Evolutionary conservation across 2,329 filamentous ascomycete genomes (phyloP).

Genomic region (Aspergillus sp.): DNA sequence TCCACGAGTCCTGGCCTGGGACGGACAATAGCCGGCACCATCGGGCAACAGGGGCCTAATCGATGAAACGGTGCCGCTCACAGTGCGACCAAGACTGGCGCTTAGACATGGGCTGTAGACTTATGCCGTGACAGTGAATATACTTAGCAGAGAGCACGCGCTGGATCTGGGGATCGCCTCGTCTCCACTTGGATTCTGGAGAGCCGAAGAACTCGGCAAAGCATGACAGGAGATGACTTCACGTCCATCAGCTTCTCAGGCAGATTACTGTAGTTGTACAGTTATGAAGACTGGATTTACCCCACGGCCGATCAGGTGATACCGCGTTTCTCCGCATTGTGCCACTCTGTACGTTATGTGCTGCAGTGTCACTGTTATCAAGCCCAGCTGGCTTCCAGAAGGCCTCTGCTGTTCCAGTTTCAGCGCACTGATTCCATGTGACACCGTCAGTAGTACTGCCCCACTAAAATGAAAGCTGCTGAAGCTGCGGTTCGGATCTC

Average conservation of each 20-base stretch:
- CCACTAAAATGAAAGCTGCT: background rate
- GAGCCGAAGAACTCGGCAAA: background rate
- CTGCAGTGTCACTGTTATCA: background rate
- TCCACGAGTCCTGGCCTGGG: conserved; percentile 17
- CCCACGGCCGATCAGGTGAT: conserved; percentile 14
- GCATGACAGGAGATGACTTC: background rate
- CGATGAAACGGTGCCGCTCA: conserved; percentile 16
- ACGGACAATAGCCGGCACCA: conserved; percentile 10
- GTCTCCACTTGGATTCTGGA: background rate
- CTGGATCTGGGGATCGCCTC: background rate
- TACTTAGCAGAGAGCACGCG: background rate
- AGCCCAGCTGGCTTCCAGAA: no score
- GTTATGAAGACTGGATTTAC: background rate
- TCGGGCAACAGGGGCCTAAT: conserved; percentile 5
- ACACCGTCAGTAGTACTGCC: background rate
- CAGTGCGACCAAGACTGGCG: conserved; percentile 13
- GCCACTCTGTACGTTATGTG: no score
- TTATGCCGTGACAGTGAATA: no score
- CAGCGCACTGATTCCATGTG: no score
- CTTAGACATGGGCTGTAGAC: conserved; percentile 1
- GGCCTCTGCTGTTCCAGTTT: no score
- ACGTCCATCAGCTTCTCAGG: background rate
- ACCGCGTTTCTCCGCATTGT: background rate
- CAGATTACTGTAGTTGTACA: background rate
- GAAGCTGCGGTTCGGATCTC: conserved; percentile 1